Evolutionary conservation across 2,329 filamentous ascomycete genomes (phyloP).

Genomic region (Ceratocystis cacaofunesta): DNA sequence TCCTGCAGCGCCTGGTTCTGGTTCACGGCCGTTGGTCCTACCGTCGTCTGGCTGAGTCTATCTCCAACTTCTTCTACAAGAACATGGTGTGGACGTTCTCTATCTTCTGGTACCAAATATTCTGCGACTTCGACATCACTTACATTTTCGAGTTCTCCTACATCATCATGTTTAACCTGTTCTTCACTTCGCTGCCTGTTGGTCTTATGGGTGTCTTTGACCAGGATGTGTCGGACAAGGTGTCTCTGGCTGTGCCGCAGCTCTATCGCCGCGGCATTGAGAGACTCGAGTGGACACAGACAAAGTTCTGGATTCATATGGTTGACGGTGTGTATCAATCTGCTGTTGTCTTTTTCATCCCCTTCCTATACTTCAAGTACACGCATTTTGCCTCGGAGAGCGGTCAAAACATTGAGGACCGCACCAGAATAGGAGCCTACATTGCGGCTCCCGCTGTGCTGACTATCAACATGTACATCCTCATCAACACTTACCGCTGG

Average conservation of each 20-base stretch:
- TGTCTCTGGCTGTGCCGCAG: constrained; percentile 87
- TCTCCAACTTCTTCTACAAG: constrained; percentile 99
- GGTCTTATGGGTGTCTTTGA: constrained; percentile 94
- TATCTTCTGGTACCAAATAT: constrained; percentile 96
- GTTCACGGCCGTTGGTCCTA: constrained; percentile 97
- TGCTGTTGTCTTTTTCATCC: constrained; percentile 81
- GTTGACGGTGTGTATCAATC: constrained; percentile 88
- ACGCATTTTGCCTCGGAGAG: constrained; percentile 55
- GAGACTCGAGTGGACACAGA: constrained; percentile 87
- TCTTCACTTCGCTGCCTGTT: constrained; percentile 89
- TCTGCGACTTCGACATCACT: constrained; percentile 87
- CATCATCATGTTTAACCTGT: constrained; percentile 89
- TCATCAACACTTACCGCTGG: constrained; percentile 95
- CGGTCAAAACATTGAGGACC: constrained; percentile 63
- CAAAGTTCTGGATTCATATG: constrained; percentile 98
- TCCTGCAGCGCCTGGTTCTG: constrained; percentile 67
- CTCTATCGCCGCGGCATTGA: constrained; percentile 93
- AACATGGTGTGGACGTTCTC: constrained; percentile 96
- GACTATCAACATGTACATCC: constrained; percentile 83
- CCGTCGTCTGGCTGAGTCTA: constrained; percentile 76
- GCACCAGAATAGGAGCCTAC: constrained; percentile 72
- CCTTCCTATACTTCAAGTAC: constrained; percentile 55
- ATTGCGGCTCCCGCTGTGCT: constrained; percentile 72
- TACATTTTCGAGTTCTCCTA: constrained; percentile 98
- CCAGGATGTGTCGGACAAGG: constrained; percentile 87